Conservation (phyloP, 371 early-diverging fungal genomes). For the Mortierella sp. region DNA sequence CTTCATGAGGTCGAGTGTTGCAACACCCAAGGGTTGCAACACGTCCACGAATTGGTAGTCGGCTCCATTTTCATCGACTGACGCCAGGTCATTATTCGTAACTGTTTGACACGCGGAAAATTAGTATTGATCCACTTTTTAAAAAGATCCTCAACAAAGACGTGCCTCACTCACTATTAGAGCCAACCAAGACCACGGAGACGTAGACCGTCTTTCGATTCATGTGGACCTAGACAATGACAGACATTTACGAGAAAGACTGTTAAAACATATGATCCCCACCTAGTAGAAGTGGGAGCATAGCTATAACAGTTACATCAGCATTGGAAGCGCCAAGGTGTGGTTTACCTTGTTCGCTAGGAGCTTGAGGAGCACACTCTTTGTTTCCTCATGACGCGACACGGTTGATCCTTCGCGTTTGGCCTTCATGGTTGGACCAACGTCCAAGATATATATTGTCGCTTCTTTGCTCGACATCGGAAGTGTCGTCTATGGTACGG, state of each 20-base stretch:
- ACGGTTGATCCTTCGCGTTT: conserved; percentile 47
- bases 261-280: too few species aligned
- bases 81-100: conserved; percentile 48
- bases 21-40: conserved; percentile 31
- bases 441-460: conserved; percentile 70
- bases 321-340: neutral
- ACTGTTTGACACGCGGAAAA: conserved; percentile 6
- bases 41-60: conserved; percentile 49
- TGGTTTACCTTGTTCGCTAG: conserved; percentile 55
- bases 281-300: too few species aligned
- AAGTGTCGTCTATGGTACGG: too few species aligned
- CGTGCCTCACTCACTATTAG: conserved; percentile 29
- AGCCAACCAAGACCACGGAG: conserved; percentile 43
- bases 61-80: conserved; percentile 38
- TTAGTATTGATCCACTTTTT: neutral
- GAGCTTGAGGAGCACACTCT: conserved; percentile 55
- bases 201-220: conserved; percentile 48
- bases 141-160: neutral
- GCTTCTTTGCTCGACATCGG: conserved; percentile 71
- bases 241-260: too few species aligned
- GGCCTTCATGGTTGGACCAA: conserved; percentile 60
- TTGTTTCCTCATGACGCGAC: conserved; percentile 59
- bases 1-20: conserved; percentile 55
- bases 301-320: neutral
- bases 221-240: conserved; percentile 37